Conservation (phyloP, 441 rosid species). For the Erodium trifolium region DNA sequence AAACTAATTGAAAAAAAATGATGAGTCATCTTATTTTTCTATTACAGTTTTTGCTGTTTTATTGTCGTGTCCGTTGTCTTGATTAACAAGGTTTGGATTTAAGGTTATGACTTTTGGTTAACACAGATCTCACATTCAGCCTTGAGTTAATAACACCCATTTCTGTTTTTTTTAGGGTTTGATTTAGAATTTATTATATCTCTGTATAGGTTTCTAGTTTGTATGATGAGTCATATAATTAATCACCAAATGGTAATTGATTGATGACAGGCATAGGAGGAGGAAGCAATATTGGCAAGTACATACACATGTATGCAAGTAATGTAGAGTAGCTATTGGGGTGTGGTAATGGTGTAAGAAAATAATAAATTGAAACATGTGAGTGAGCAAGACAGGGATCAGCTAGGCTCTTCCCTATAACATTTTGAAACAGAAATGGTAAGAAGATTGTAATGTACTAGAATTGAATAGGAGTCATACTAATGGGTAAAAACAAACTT, state of each 20-base stretch:
- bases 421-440: neutral
- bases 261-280: too few species aligned
- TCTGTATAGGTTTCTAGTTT: too few species aligned
- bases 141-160: neutral
- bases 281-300: too few species aligned
- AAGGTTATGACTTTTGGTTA: conserved; percentile 7
- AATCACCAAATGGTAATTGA: too few species aligned
- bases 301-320: neutral
- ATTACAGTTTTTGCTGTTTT: conserved; percentile 11
- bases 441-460: too few species aligned
- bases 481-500: neutral
- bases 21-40: neutral
- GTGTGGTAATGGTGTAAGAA: too few species aligned
- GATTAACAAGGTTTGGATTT: conserved; percentile 7
- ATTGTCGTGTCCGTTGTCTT: conserved; percentile 29
- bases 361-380: neutral
- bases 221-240: too few species aligned
- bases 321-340: neutral
- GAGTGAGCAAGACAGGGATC: neutral
- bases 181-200: too few species aligned
- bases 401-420: neutral
- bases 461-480: too few species aligned
- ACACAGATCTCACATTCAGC: neutral
- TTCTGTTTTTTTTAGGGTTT: neutral
- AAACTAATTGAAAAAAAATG: too few species aligned